Evolutionary conservation across 495 filamentous ascomycete genomes (phyloP), one percentile per base, ranked within the genome.

Genomic region (Bacidia gigantensis): DNA sequence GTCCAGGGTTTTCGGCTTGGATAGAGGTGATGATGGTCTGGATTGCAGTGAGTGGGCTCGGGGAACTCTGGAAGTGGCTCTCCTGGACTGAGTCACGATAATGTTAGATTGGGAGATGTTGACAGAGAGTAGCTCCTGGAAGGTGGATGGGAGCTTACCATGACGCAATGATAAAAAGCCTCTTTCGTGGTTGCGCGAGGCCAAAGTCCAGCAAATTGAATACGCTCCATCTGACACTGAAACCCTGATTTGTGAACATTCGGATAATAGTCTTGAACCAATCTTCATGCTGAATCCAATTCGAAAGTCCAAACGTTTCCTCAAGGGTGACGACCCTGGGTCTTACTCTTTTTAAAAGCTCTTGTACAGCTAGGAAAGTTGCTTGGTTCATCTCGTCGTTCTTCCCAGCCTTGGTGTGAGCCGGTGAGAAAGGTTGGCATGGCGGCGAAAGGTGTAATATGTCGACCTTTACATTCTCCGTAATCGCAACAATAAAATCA

Each of bases 291-390:
- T 2, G 73, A 68, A 12, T 92, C 70, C 57, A 29, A 76, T 65
- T 2, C 71, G 57, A 18, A 69, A 81, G 56, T 0, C 87, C 89
- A 45, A 74, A 80, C 0, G 89, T 94, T 54, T 96, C 85, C 55
- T 97, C 90, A 5, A 96, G 65, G 0, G 89, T 97, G 2, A 85
- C 77, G 0, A 93, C 55, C 0, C 88, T 72, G 0, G 89, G 87
- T 1, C 70, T 78, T 0, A 71, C 58, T 20, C 72, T 76, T 24
- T 72, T 62, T 2, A 95, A 62, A 0, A 90, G 62, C 12, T 76
- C 62, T 0, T 63, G 63, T 2, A 82, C 76, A 0, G 78, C 78
- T 55, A 83, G 87, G 0, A 92, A 67, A 1, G 80, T 76, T 0
- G 82, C 81, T 0, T 76, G 75, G 51, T 94, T 93, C 1, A 62